phyloP scores from a whole-genome alignment of 2,329 filamentous ascomycete species.

The Elsinoe necatrix region DNA sequence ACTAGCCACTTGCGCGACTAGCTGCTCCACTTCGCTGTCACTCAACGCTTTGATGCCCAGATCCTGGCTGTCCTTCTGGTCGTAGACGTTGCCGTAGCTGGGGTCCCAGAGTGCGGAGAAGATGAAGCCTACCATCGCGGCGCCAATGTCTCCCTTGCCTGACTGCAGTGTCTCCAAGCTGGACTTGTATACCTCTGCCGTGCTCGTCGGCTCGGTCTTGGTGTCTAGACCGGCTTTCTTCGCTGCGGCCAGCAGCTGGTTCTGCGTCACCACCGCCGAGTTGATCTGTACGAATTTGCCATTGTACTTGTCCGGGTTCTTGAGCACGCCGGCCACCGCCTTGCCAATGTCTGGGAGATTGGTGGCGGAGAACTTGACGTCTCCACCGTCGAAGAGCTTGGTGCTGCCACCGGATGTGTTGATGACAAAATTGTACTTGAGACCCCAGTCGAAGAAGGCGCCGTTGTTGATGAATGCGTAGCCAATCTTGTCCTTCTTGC shows the following conservation, averaged over 20 bases:
- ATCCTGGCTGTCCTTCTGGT: constrained; percentile 31
- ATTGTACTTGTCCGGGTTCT: constrained; percentile 28
- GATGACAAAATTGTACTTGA: constrained; percentile 27
- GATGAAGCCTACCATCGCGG: constrained; percentile 26
- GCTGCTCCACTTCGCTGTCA: constrained; percentile 24
- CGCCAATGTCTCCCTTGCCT: constrained; percentile 18
- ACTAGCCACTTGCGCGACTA: constrained; percentile 26
- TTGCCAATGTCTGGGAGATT: constrained; percentile 27
- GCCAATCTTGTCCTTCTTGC: constrained; percentile 25
- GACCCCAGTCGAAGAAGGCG: constrained; percentile 33
- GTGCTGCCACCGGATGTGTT: constrained; percentile 23
- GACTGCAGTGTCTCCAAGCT: constrained; percentile 26
- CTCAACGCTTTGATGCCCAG: constrained; percentile 29
- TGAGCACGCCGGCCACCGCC: constrained; percentile 28
- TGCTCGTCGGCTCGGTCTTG: constrained; percentile 18
- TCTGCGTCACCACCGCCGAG: constrained; percentile 30
- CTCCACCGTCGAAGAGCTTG: constrained; percentile 30
- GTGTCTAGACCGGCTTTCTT: constrained; percentile 23
- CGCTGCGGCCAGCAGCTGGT: constrained; percentile 30
- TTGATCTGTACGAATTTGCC: constrained; percentile 34
- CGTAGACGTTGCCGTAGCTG: constrained; percentile 29
- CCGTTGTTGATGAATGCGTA: constrained; percentile 31
- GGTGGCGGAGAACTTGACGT: constrained; percentile 28
- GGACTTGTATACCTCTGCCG: constrained; percentile 27
- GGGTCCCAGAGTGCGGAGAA: constrained; percentile 24